Base-by-base conservation (phyloP, 306 rosid species). In the Rosa multiflora region DNA sequence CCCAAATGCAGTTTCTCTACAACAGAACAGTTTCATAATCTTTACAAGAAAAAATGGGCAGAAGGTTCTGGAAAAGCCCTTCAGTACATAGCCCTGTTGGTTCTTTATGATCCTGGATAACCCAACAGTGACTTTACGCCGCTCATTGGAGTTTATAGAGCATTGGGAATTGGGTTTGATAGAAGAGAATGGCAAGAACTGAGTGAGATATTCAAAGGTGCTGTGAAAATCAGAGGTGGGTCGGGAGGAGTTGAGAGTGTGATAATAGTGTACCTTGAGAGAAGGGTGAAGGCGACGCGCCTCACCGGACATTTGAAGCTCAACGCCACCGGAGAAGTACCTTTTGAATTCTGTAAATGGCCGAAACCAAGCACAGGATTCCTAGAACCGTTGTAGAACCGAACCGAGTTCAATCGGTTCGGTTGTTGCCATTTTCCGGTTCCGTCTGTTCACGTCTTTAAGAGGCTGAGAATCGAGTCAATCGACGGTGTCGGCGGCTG, bases 51-150 rank as follows among this genome's bases (percentile, higher is more conserved):
- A 74, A 74, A 80, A 78, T 1, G 94, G 97, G 62, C 88, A 88
- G 72, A 91, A 91, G 0, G 74, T 47, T 8, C 75, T 72, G n/a
- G 90, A 88, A 80, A 94, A 85, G 0, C 35, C 80, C 82, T 77
- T 87, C 82, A 94, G 82, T 6, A 76, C 26, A 56, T 83, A 82
- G 32, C 75, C 77, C 3, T 87, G 82, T 3, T 69, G 71, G 75
- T 20, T 72, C 79, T 94, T 94, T 12, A 94, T 68, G 43, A 87
- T 76, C 75, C 72, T 82, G 32, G 99, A 87, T 55, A 94, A 75
- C 17, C 91, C 91, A 2, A 88, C 78, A 4, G 80, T 77, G 5
- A 91, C 48, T 66, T 83, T 77, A 66, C 92, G 91, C n/a, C 88
- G 86, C 67, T 94, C 97, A 46, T 85, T 74, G 0, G 89, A 76